phyloP scores from a whole-genome alignment of 257 asterid genomes.

The Rauvolfia tetraphylla region DNA sequence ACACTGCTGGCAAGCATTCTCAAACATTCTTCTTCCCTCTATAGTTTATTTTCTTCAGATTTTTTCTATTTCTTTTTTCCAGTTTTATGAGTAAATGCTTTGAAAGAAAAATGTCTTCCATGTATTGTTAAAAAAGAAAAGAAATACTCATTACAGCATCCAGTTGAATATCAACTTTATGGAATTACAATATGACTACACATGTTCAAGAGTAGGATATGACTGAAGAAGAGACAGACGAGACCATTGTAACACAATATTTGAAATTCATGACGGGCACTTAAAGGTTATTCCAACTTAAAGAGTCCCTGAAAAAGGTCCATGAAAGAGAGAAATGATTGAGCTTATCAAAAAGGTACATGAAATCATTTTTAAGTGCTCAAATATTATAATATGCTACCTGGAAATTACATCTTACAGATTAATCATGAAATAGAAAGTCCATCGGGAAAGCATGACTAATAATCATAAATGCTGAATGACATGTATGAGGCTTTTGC shows the following conservation, averaged over 20 bases:
- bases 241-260: neutral
- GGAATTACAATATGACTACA: neutral
- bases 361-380: neutral
- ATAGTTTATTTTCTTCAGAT: neutral
- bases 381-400: neutral
- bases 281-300: neutral
- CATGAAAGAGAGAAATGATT: neutral
- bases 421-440: neutral
- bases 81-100: neutral
- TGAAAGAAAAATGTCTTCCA: neutral
- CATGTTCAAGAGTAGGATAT: neutral
- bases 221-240: neutral
- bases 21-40: neutral
- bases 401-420: neutral
- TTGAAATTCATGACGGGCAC: too few species aligned
- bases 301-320: neutral
- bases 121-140: neutral
- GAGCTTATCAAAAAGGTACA: too few species aligned
- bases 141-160: neutral
- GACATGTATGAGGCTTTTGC: neutral
- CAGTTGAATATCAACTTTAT: neutral
- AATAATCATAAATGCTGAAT: neutral
- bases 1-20: neutral
- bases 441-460: neutral
- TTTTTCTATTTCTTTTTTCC: neutral